Base-by-base conservation (phyloP, 179 eudicot genomes). In the Gypsophila paniculata region DNA sequence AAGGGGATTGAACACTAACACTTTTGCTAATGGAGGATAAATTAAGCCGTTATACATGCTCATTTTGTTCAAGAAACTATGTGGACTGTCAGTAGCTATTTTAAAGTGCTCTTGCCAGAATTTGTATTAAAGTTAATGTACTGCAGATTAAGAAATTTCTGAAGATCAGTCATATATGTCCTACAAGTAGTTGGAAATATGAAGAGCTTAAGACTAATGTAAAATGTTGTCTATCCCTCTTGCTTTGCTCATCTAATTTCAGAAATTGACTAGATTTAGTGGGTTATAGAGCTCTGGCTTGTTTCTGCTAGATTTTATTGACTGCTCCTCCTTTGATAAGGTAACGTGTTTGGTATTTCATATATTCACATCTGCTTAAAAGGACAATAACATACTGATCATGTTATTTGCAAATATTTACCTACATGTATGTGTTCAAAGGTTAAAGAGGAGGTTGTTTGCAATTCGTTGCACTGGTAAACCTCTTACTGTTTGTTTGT, bases 131-230 rank as follows among this genome's bases (percentile, higher is more conserved):
- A 26, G 11, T 12, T 48, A 5, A 21, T 19, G 60, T 14, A 72
- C 19, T 72, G 34, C 19, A 51, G 5, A 25, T n/a, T 60, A 22
- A 29, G 38, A 36, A 21, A 5, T 53, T 13, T 54, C 18, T 65
- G 42, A 8, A 32, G 26, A 48, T 21, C 62, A 75, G 51, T 46
- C 61, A 58, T 25, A 12, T 68, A 59, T 21, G 58, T 26, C 54
- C 57, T 61, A 53, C 76, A 60, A 67, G 74, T 61, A 61, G 61
- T 73, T 65, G 66, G 79, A 38, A 38, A 59, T 61, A 72, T 72
- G 77, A 69, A 72, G 65, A 65, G 25, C 59, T 19, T 68, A 68
- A 14, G 46, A 32, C 36, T 36, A 61, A 18, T 69, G 53, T 42
- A 65, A 65, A 62, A 13, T 73, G 68, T 60, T 62, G 53, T 42